Evolutionary conservation across 192 early-diverging fungal genomes (phyloP), one percentile per base, ranked within the genome.

Genomic region (Entomortierella chlamydospora): DNA sequence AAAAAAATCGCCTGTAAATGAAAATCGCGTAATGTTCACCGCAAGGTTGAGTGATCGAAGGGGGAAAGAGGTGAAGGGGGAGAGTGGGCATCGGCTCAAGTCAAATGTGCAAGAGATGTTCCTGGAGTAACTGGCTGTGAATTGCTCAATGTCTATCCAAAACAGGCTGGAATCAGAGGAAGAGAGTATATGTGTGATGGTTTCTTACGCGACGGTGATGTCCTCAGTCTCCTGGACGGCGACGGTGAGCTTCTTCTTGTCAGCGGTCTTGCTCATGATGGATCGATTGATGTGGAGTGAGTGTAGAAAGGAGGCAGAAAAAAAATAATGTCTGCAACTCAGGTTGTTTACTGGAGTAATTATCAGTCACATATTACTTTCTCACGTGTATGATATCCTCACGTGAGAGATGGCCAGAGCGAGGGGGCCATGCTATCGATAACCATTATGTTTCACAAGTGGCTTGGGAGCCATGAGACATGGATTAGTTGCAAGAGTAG

Each of bases 231-330:
- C 76, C 76, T 79, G 76, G 57, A 68, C 68, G 37, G 76, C 68
- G 51, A 79, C 63, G 68, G 76, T 79, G 42, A 79, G 68, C 68
- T 79, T 79, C 72, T 74, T 74, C 76, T 79, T 79, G 76, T 69
- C 67, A 42, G 76, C 68, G 63, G 76, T 70, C 76, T 79, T 79
- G 76, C 76, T 79, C 76, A 79, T 79, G 63, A 15, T 79, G 74
- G 56, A 71, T 71, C 58, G 69, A 74, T 66, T n/a, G 54, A 41
- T 43, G 31, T 57, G 41, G 47, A 33, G 52, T 33, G 30, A 52
- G 25, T 47, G 57, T 25, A 60, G 42, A 55, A 47, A 61, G 58
- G 42, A 59, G 57, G 42, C 49, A 64, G 51, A 69, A 51, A 64
- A 68, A 63, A 72, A 49, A 49, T 30, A 47, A 47, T 47, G 34